Conservation (phyloP, 345 rosid genomes). For the Lumnitzera littorea region DNA sequence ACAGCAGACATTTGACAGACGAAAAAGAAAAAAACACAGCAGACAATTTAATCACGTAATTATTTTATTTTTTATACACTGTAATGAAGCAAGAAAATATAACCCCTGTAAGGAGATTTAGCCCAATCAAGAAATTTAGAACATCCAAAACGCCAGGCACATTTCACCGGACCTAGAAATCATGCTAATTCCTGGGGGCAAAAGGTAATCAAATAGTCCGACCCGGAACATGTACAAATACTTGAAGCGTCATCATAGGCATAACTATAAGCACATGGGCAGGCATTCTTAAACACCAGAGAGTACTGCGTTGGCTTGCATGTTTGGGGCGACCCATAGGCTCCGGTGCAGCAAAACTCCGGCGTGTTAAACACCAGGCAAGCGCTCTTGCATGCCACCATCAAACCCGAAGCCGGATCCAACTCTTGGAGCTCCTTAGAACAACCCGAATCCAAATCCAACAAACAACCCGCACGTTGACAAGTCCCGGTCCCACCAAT, state of each 20-base stretch:
- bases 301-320: constrained; percentile 77
- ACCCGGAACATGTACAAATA: constrained; percentile 68
- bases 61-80: no score
- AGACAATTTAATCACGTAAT: no score
- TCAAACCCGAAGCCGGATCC: constrained; percentile 27
- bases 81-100: no score
- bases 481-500: constrained; percentile 65
- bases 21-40: no score
- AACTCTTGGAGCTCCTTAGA: constrained; percentile 49
- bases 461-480: constrained; percentile 63
- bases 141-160: no score
- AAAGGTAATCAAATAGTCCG: constrained; percentile 72
- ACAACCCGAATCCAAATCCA: constrained; percentile 56
- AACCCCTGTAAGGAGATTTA: no score
- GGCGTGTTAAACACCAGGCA: constrained; percentile 69
- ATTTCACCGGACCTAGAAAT: no score
- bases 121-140: no score
- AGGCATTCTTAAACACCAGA: constrained; percentile 63
- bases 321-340: constrained; percentile 60
- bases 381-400: constrained; percentile 82
- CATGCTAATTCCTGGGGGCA: constrained; percentile 30
- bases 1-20: no score
- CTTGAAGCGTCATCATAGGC: constrained; percentile 90
- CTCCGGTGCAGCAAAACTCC: constrained; percentile 75
- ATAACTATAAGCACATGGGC: constrained; percentile 86